A percentile compares a stretch with the other conserved stretches of the same genome.
These are phyloP conservation scores for Trametes punicea DNA, from an alignment of 768 basidiomycete species.

Conservation along the genomic window DNA sequence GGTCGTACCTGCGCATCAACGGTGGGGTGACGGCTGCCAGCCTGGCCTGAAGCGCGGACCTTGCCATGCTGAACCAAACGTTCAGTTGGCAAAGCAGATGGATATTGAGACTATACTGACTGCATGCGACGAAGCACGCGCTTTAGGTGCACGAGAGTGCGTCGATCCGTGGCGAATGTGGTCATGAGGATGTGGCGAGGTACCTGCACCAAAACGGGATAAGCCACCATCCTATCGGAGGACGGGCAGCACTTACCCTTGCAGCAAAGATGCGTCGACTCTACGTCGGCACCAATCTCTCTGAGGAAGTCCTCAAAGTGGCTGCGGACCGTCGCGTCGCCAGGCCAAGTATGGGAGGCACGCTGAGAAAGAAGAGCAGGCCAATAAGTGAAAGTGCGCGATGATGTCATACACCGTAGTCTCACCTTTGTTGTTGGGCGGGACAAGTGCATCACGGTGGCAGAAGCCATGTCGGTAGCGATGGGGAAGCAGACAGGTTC, in stretches of 20 bases:
- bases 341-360: constrained; percentile 18
- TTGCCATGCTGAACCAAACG: not conserved
- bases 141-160: not conserved
- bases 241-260: not conserved
- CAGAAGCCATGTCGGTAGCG: constrained; percentile 8
- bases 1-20: not conserved
- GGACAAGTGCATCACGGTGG: not conserved
- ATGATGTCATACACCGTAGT: constrained; percentile 6
- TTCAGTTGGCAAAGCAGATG: not conserved
- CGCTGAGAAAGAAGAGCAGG: constrained; percentile 6
- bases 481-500: not conserved
- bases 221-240: not conserved
- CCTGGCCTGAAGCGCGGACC: not conserved
- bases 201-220: not conserved
- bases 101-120: not conserved
- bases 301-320: constrained; percentile 21
- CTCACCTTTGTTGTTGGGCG: constrained; percentile 21
- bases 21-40: not conserved
- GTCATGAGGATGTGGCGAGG: constrained; percentile 13
- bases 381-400: not conserved
- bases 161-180: constrained; percentile 7
- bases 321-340: constrained; percentile 3
- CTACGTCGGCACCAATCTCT: constrained; percentile 11
- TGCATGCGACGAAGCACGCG: constrained; percentile 3
- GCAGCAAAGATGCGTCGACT: constrained; percentile 12